phyloP scores from a whole-genome alignment of 139 green algal genomes.

The Chlorella sp. region DNA sequence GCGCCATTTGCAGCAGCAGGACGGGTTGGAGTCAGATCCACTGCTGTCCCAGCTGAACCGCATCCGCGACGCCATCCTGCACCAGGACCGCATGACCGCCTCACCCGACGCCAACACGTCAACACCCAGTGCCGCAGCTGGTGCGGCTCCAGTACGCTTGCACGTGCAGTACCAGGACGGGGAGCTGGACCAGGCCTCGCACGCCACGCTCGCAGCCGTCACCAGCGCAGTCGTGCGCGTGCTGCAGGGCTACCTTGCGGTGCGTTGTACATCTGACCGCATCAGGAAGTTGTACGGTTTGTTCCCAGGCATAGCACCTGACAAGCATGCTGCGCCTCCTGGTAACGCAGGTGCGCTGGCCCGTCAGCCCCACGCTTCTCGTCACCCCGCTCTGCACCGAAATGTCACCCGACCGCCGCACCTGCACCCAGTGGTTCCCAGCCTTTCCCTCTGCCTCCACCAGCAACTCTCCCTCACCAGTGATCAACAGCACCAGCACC shows the following conservation, averaged over 20 bases:
- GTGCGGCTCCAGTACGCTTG: not conserved
- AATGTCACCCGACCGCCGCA: not conserved
- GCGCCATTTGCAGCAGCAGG: too few relatives aligned
- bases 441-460: too few relatives aligned
- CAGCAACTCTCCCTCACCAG: not conserved
- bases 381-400: not conserved
- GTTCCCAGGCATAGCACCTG: too few relatives aligned
- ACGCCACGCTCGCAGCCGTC: not conserved
- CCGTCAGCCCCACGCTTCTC: not conserved
- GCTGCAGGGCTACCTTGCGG: not conserved
- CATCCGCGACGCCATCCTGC: too few relatives aligned
- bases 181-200: not conserved
- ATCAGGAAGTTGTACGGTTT: not conserved
- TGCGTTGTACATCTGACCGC: too few relatives aligned
- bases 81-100: too few relatives aligned
- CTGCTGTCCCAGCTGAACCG: too few relatives aligned
- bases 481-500: too few relatives aligned
- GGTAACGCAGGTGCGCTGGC: not conserved
- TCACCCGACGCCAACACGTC: not conserved
- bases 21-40: too few relatives aligned
- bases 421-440: not conserved
- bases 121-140: not conserved
- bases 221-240: not conserved
- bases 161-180: constrained; percentile 1
- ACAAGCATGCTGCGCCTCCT: not conserved